Conservation (phyloP, 495 filamentous ascomycete genomes). For the Penicillium waksmanii region DNA sequence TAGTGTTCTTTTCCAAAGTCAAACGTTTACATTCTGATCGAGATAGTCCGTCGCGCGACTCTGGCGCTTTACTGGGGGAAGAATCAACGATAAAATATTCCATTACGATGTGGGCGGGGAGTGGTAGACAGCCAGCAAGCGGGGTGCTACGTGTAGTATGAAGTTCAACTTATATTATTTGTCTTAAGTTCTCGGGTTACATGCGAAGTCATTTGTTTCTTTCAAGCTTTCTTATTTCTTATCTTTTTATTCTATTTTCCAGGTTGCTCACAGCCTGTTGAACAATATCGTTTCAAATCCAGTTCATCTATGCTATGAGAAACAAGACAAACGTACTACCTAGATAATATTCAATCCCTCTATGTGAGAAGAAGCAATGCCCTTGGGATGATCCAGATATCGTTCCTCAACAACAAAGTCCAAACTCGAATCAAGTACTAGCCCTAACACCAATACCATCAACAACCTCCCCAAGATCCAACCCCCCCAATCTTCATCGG, state of each 20-base stretch:
- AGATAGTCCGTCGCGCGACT: constrained; percentile 38
- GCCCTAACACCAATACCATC: constrained; percentile 40
- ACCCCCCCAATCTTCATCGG: constrained; percentile 43
- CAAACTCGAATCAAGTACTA: constrained; percentile 24
- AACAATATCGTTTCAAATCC: no score
- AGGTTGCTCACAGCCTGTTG: no score
- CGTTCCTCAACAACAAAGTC: no score
- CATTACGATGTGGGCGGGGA: constrained; percentile 55
- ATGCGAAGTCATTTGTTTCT: no score
- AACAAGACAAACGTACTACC: no score
- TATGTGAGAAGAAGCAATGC: no score
- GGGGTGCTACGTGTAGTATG: background rate
- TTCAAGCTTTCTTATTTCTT: no score
- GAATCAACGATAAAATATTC: constrained; percentile 46
- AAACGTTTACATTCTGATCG: background rate
- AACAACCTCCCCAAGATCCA: constrained; percentile 49
- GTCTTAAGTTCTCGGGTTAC: no score
- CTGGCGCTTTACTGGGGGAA: constrained; percentile 50
- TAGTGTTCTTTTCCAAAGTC: constrained; percentile 2
- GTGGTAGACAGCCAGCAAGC: constrained; percentile 32
- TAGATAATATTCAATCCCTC: no score
- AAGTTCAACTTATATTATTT: background rate
- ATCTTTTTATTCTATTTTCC: no score
- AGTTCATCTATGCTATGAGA: no score
- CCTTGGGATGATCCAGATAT: no score